phyloP scores from a whole-genome alignment of 106 monocot genomes.

The Dendrobium huoshanense region DNA sequence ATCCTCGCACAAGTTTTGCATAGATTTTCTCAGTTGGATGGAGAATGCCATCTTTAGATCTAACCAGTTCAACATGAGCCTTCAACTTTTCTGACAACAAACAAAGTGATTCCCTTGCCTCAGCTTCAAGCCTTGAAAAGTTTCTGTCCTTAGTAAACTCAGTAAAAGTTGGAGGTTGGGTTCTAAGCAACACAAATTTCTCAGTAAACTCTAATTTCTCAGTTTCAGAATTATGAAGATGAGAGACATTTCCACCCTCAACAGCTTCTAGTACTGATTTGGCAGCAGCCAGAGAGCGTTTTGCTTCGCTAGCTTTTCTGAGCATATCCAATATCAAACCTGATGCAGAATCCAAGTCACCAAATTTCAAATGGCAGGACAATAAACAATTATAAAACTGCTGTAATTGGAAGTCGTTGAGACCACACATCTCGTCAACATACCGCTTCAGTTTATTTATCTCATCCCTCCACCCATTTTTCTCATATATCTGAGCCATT shows the following conservation, averaged over 20 bases:
- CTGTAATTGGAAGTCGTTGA: constrained; percentile 48
- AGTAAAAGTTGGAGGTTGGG: constrained; percentile 35
- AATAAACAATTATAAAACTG: constrained; percentile 79
- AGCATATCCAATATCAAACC: constrained; percentile 80
- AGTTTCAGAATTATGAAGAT: constrained; percentile 12
- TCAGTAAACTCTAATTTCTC: constrained; percentile 8
- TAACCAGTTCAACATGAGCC: constrained; percentile 51
- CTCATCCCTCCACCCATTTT: constrained; percentile 68
- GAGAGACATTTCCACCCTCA: constrained; percentile 15
- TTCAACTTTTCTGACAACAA: constrained; percentile 51
- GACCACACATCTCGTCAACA: constrained; percentile 50
- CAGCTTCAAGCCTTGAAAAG: constrained; percentile 46
- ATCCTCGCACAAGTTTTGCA: constrained; percentile 78
- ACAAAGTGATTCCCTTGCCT: constrained; percentile 49
- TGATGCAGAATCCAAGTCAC: constrained; percentile 53
- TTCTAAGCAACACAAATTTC: constrained; percentile 26
- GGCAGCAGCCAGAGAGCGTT: constrained; percentile 57
- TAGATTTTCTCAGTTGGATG: constrained; percentile 88
- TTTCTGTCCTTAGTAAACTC: constrained; percentile 54
- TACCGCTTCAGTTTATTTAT: constrained; percentile 62
- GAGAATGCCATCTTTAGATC: constrained; percentile 70
- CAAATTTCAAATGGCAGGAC: constrained; percentile 84
- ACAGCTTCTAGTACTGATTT: constrained; percentile 48
- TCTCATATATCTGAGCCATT: constrained; percentile 83
- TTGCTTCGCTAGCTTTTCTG: constrained; percentile 67